These are phyloP conservation scores for Penicillium corylophilum DNA, from an alignment of 2,329 filamentous ascomycete genomes.

Conservation along the genomic window DNA sequence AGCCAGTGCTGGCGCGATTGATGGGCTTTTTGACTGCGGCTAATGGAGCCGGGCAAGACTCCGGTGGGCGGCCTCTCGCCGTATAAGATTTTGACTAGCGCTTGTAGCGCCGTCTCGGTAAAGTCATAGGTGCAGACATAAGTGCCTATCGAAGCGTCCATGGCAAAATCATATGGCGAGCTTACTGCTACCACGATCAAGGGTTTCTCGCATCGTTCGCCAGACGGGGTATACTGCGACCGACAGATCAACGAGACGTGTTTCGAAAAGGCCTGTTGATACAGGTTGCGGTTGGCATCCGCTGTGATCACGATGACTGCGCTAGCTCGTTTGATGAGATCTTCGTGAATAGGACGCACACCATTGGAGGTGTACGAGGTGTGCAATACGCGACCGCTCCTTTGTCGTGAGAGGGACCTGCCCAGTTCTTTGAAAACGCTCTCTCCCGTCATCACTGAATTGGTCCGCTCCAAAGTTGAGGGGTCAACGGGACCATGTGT, in stretches of 20 bases:
- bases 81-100: constrained; percentile 78
- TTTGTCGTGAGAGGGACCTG: constrained; percentile 77
- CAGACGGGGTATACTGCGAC: constrained; percentile 39
- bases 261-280: constrained; percentile 92
- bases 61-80: constrained; percentile 66
- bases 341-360: constrained; percentile 88
- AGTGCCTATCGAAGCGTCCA: constrained; percentile 84
- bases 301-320: constrained; percentile 89
- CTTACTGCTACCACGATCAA: constrained; percentile 89
- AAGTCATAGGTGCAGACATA: constrained; percentile 97
- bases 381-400: constrained; percentile 83
- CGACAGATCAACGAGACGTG: constrained; percentile 91
- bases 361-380: constrained; percentile 95
- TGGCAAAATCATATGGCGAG: constrained; percentile 94
- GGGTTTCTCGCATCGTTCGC: constrained; percentile 65
- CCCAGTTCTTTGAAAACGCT: constrained; percentile 89
- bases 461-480: constrained; percentile 56
- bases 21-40: constrained; percentile 80
- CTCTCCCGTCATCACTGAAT: constrained; percentile 82
- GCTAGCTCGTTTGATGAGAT: constrained; percentile 81
- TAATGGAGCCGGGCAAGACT: constrained; percentile 67
- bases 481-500: constrained; percentile 52
- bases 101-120: constrained; percentile 84
- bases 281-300: constrained; percentile 89
- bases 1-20: constrained; percentile 95